Conservation (phyloP, 2,329 filamentous ascomycete genomes). For the Nothophaeocryptopus gaeumannii region DNA sequence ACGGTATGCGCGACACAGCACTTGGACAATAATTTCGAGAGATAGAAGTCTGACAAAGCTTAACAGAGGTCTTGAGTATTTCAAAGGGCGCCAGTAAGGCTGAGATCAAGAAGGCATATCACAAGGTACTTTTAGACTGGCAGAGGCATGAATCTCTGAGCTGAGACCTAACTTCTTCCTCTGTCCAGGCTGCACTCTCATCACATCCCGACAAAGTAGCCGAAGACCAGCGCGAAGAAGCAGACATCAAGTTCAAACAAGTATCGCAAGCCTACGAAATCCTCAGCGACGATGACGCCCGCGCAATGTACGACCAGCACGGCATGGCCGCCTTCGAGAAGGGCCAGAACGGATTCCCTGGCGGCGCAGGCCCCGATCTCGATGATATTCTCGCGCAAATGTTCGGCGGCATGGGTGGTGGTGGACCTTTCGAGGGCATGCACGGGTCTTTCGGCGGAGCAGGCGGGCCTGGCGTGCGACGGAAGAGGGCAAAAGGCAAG, state of each 20-base stretch:
- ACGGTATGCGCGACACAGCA: conserved; percentile 39
- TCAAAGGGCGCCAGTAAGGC: conserved; percentile 67
- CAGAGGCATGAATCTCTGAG: too few relatives aligned
- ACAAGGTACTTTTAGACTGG: conserved; percentile 62
- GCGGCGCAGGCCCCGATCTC: conserved; percentile 72
- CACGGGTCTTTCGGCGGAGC: conserved; percentile 39
- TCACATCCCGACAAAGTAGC: conserved; percentile 96
- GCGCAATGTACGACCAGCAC: conserved; percentile 85
- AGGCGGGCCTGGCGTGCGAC: conserved; percentile 30
- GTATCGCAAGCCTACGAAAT: conserved; percentile 97
- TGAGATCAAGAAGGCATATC: conserved; percentile 93
- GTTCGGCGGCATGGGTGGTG: conserved; percentile 68
- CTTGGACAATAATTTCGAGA: too few relatives aligned
- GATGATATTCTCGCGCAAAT: conserved; percentile 92
- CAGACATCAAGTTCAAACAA: conserved; percentile 88
- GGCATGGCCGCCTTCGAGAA: conserved; percentile 95
- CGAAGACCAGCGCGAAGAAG: conserved; percentile 76
- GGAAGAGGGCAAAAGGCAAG: conserved; percentile 59
- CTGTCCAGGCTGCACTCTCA: conserved; percentile 55
- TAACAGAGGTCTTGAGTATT: conserved; percentile 73
- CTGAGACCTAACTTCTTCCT: too few relatives aligned
- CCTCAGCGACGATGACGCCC: conserved; percentile 91
- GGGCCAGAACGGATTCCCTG: conserved; percentile 59
- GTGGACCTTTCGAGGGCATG: conserved; percentile 54
- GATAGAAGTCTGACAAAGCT: conserved; percentile 29